These are phyloP conservation scores for Asterochloris sp. DNA, from an alignment of 139 green algal species.

Conservation along the genomic window DNA sequence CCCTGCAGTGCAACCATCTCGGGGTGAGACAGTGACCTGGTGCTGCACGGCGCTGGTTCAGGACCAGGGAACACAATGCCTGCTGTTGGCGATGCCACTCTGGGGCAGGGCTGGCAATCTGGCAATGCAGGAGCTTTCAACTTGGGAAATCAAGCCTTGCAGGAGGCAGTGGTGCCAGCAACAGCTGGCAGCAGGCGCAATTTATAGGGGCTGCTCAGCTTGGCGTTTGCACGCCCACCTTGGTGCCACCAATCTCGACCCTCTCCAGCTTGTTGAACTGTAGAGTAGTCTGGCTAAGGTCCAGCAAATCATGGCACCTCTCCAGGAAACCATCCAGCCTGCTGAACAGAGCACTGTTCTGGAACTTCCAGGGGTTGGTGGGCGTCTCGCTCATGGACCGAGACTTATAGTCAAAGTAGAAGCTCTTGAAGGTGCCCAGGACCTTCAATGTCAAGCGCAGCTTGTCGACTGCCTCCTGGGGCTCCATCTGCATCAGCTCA, in stretches of 20 bases:
- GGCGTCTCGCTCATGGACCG: constrained; percentile 42
- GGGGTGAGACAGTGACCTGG: background rate
- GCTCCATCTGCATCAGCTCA: constrained; percentile 77
- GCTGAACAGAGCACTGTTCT: constrained; percentile 72
- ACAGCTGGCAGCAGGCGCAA: background rate
- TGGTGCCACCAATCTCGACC: constrained; percentile 85
- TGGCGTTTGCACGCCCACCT: constrained; percentile 20
- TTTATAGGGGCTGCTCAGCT: background rate
- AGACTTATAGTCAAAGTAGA: constrained; percentile 81
- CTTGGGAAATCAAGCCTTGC: background rate
- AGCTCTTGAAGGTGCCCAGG: constrained; percentile 78
- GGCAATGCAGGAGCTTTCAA: too few relatives aligned
- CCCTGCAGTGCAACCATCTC: constrained; percentile 23
- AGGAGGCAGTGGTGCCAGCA: background rate
- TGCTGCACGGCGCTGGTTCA: background rate
- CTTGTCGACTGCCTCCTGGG: constrained; percentile 79
- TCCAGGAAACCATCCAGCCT: constrained; percentile 81
- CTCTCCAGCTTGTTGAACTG: constrained; percentile 86
- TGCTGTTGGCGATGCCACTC: background rate
- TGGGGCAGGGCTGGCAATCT: too few relatives aligned
- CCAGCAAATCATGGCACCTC: constrained; percentile 81
- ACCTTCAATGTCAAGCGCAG: constrained; percentile 74
- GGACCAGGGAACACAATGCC: background rate
- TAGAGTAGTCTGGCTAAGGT: constrained; percentile 71
- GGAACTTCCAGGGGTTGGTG: constrained; percentile 81